Evolutionary conservation across 768 basidiomycete genomes (phyloP).

Genomic region (Ramaria sp.): DNA sequence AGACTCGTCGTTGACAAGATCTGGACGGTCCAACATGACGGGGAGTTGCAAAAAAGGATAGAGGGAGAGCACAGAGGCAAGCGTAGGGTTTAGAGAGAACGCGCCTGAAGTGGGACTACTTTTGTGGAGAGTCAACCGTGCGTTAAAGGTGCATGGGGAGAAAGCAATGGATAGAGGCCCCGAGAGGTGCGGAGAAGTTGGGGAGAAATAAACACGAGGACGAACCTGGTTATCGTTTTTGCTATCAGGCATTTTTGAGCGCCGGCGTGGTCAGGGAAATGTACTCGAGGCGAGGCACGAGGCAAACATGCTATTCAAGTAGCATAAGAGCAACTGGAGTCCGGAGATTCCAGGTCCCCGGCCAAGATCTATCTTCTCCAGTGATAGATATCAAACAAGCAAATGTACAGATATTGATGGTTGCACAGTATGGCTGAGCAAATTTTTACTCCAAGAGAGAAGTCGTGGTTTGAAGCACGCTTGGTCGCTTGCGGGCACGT

Average conservation of each 20-base stretch:
- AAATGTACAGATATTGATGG: no score
- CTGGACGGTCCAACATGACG: not conserved
- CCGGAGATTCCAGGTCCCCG: not conserved
- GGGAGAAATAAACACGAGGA: conserved; percentile 2
- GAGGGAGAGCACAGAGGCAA: not conserved
- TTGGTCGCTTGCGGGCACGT: no score
- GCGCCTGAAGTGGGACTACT: not conserved
- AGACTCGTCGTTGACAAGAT: conserved; percentile 1
- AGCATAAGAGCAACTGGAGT: not conserved
- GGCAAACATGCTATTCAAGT: not conserved
- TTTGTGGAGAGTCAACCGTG: not conserved
- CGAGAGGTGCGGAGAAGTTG: not conserved
- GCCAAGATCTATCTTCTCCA: not conserved
- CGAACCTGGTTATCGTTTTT: not conserved
- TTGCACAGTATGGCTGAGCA: no score
- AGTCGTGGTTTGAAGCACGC: no score
- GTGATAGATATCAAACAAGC: no score
- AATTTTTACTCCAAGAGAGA: no score
- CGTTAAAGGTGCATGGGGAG: conserved; percentile 6
- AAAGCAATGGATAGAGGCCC: not conserved
- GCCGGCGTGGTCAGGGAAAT: conserved; percentile 1
- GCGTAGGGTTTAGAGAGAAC: not conserved
- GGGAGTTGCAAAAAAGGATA: not conserved
- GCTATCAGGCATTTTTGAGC: not conserved
- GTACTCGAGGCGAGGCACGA: not conserved